Evolutionary conservation across 768 basidiomycete genomes (phyloP).

Genomic region (Hypholoma fasciculare): DNA sequence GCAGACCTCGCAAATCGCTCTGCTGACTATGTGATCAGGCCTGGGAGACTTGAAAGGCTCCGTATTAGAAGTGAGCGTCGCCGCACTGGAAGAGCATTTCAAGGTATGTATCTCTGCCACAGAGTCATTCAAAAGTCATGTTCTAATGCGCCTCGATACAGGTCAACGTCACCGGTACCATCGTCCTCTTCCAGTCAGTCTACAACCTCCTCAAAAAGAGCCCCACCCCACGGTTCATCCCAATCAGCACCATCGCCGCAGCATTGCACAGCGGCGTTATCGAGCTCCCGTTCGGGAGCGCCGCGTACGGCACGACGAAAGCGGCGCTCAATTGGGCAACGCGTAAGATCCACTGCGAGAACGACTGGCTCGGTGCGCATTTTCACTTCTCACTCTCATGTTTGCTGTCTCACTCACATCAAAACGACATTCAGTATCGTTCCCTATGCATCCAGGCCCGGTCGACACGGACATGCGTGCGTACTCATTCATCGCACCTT

Average conservation of each 20-base stretch:
- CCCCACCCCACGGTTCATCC: not conserved
- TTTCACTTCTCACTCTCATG: no score
- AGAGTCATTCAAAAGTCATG: no score
- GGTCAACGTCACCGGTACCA: slow-evolving; percentile 4
- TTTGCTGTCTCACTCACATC: not conserved
- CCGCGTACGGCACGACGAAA: not conserved
- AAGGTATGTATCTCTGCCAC: no score
- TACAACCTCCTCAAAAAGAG: slow-evolving; percentile 1
- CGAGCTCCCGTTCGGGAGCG: not conserved
- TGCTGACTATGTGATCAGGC: no score
- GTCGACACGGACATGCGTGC: not conserved
- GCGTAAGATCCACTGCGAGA: slow-evolving; percentile 4
- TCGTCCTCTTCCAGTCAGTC: slow-evolving; percentile 2
- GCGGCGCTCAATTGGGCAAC: slow-evolving; percentile 2
- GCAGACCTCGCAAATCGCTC: not conserved
- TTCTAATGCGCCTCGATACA: no score
- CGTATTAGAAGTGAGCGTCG: not conserved
- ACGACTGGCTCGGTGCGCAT: slow-evolving; percentile 5
- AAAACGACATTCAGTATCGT: not conserved
- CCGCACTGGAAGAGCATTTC: not conserved
- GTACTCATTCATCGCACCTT: not conserved
- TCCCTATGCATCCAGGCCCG: not conserved
- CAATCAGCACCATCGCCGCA: not conserved
- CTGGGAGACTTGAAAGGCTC: not conserved
- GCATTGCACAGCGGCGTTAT: not conserved